Percentiles rank a stretch among this genome's conserved stretches.
Conservation (phyloP, 148 eudicot species). For the Vaccinium darrowii region DNA sequence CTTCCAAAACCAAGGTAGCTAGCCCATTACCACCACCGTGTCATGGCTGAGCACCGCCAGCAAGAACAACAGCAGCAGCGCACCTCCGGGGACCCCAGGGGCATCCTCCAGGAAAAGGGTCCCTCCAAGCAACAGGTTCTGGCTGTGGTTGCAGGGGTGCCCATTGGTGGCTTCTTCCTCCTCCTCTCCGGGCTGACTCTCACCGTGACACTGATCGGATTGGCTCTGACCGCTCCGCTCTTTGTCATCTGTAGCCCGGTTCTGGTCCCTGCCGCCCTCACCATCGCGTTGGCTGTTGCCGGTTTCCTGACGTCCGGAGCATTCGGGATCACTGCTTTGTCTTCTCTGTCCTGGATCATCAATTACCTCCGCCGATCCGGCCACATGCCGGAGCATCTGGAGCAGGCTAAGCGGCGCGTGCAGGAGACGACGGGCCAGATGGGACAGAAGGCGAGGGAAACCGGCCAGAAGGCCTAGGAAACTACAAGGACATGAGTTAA, state of each 20-base stretch:
- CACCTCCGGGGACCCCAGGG: background rate
- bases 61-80: constrained; percentile 1
- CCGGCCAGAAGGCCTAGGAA: constrained; percentile 28
- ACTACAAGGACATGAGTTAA: background rate
- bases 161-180: constrained; percentile 49
- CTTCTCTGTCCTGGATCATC: constrained; percentile 51
- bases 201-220: constrained; percentile 46
- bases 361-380: constrained; percentile 16
- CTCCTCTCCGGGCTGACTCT: constrained; percentile 46
- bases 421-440: constrained; percentile 22
- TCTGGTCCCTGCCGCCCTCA: constrained; percentile 52
- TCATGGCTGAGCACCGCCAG: constrained; percentile 30
- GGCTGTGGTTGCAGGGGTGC: constrained; percentile 40
- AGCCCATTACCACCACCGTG: background rate
- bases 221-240: constrained; percentile 46
- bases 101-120: constrained; percentile 17
- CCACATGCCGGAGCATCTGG: constrained; percentile 23
- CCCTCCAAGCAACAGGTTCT: constrained; percentile 39
- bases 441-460: constrained; percentile 27
- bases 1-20: background rate
- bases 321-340: constrained; percentile 54
- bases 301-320: constrained; percentile 60
- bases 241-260: constrained; percentile 67
- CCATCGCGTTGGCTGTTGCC: constrained; percentile 37
- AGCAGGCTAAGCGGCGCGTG: constrained; percentile 29